Evolutionary conservation across 202 grass and related monocot species (phyloP).

Genomic region (Alloteropsis angusta): DNA sequence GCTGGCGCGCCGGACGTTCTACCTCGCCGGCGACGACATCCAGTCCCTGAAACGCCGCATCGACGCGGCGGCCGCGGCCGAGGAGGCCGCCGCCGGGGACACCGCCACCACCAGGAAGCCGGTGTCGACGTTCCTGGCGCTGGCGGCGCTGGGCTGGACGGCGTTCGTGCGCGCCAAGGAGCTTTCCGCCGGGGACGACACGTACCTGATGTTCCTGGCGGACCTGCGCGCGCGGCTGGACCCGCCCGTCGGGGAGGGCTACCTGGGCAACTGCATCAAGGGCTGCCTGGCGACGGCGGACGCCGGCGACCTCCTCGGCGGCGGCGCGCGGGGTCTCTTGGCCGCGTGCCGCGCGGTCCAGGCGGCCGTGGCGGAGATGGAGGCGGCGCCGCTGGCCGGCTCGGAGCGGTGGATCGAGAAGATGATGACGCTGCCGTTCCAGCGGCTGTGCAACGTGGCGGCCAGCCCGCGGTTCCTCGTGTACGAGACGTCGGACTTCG

Average conservation of each 20-base stretch:
- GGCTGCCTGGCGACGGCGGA: slow-evolving; percentile 1
- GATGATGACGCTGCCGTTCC: slow-evolving; percentile 16
- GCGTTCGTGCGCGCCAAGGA: slow-evolving; percentile 24
- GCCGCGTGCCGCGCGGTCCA: slow-evolving; percentile 4
- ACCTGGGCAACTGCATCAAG: slow-evolving; percentile 47
- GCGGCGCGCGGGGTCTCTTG: slow-evolving; percentile 22
- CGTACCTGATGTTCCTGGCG: slow-evolving; percentile 36
- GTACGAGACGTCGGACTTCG: slow-evolving; percentile 43
- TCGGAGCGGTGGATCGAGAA: slow-evolving; percentile 4
- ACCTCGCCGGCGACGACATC: slow-evolving; percentile 23
- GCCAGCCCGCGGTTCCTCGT: slow-evolving; percentile 38
- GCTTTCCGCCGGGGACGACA: slow-evolving; percentile 34
- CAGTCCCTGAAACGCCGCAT: slow-evolving; percentile 8
- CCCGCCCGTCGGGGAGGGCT: slow-evolving; percentile 28
- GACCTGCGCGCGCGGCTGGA: slow-evolving; percentile 39
- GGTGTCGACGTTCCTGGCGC: slow-evolving; percentile 52
- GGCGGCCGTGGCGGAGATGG: slow-evolving; percentile 26
- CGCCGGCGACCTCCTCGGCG: slow-evolving; percentile 18
- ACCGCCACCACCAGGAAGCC: not conserved
- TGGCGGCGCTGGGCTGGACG: slow-evolving; percentile 33
- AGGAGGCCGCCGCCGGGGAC: not conserved
- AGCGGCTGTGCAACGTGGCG: slow-evolving; percentile 15
- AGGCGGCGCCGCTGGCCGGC: slow-evolving; percentile 12
- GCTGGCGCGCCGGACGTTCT: slow-evolving; percentile 36
- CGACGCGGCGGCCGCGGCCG: slow-evolving; percentile 2